These are phyloP conservation scores for Tetrahymena malaccensis DNA, from an alignment of 73 alveolate genomes.

Conservation along the genomic window DNA sequence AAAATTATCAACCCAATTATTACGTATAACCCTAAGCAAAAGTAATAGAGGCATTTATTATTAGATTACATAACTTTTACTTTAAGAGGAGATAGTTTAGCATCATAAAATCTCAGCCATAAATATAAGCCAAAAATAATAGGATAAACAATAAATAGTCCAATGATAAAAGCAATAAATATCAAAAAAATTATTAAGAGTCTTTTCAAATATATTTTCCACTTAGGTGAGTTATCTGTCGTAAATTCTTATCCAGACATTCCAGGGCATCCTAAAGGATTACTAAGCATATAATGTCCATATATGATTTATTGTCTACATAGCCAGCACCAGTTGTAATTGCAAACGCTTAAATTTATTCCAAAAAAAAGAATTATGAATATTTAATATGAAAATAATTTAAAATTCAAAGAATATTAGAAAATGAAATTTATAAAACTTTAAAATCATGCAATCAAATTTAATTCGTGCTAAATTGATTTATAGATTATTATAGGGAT, in stretches of 20 bases:
- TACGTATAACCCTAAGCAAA: not conserved
- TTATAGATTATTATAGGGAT: too few species aligned
- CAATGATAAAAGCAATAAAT: not conserved
- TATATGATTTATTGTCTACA: not conserved
- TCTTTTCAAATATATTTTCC: not conserved
- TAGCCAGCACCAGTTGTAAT: not conserved
- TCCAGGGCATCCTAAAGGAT: not conserved
- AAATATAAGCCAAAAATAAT: not conserved
- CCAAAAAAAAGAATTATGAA: too few species aligned
- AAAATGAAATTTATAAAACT: too few species aligned
- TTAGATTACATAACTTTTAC: not conserved
- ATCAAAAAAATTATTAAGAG: not conserved
- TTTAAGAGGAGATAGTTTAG: not conserved
- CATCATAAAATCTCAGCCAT: not conserved
- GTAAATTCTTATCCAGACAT: not conserved
- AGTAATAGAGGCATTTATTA: not conserved
- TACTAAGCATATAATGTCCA: not conserved
- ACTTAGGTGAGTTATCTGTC: not conserved
- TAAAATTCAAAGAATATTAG: too few species aligned
- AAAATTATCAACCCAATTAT: not conserved
- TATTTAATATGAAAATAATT: too few species aligned
- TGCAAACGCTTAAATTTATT: not conserved
- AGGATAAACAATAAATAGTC: not conserved
- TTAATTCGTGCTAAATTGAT: too few species aligned
- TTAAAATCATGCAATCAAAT: too few species aligned